Percentiles rank a stretch among this genome's conserved stretches.
Conservation (phyloP, 306 rosid species). For the Quercus variabilis region DNA sequence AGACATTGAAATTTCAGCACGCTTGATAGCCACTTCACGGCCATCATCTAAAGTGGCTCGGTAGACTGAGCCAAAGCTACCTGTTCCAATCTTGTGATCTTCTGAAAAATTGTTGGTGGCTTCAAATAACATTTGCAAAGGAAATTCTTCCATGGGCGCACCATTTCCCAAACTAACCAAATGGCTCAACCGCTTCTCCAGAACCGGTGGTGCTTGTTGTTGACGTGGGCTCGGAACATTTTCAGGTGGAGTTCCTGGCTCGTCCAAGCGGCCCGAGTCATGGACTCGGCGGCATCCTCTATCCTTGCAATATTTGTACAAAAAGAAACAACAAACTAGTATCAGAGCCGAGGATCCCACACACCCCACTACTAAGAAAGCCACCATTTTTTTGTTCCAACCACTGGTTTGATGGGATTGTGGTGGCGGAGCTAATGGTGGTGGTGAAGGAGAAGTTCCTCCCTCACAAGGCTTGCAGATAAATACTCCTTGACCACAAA, state of each 20-base stretch:
- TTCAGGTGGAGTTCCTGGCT: not conserved
- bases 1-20: constrained; percentile 59
- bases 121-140: constrained; percentile 35
- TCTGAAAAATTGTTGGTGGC: constrained; percentile 66
- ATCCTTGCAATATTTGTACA: constrained; percentile 40
- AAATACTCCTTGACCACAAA: constrained; percentile 29
- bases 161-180: constrained; percentile 62
- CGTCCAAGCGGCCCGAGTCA: constrained; percentile 79
- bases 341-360: constrained; percentile 56
- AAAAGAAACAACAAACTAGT: constrained; percentile 36
- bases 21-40: constrained; percentile 76
- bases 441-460: not conserved
- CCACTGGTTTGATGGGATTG: not conserved
- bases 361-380: constrained; percentile 71
- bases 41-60: constrained; percentile 59
- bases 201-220: constrained; percentile 1
- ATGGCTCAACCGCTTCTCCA: constrained; percentile 78
- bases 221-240: not conserved
- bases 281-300: constrained; percentile 63
- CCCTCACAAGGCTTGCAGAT: constrained; percentile 42
- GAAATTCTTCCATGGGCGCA: constrained; percentile 63
- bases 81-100: constrained; percentile 60
- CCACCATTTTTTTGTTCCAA: constrained; percentile 64
- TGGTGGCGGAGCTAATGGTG: not conserved
- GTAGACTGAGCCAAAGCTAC: constrained; percentile 83